Conservation (phyloP, 305 asterid genomes). For the Solanum chacoense region DNA sequence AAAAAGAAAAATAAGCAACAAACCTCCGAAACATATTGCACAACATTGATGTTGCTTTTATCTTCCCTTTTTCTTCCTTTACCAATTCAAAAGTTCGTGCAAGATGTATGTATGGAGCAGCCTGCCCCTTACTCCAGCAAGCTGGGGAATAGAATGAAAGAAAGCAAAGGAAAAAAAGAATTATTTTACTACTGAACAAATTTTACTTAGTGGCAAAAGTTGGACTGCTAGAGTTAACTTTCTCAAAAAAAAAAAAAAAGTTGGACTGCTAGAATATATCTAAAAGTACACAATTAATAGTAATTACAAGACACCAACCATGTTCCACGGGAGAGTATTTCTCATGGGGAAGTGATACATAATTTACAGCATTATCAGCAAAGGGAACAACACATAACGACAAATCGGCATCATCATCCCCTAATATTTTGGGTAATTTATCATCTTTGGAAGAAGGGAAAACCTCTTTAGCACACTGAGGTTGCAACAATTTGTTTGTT, state of each 20-base stretch:
- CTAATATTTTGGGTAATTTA: conserved; percentile 20
- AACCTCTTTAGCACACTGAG: conserved; percentile 22
- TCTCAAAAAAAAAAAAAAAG: too few relatives aligned
- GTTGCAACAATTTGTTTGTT: conserved; percentile 18
- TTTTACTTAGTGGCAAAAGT: conserved; percentile 7
- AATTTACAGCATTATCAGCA: conserved; percentile 25
- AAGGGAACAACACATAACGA: conserved; percentile 18
- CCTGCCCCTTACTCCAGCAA: conserved; percentile 83
- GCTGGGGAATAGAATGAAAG: conserved; percentile 38
- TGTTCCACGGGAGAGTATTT: conserved; percentile 57
- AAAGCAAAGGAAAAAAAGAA: neutral
- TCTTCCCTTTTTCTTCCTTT: conserved; percentile 83
- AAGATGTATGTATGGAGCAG: conserved; percentile 74
- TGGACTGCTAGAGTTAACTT: neutral
- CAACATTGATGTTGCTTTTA: conserved; percentile 66
- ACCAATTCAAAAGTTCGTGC: conserved; percentile 76
- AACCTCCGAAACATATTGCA: conserved; percentile 97
- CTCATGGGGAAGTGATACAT: conserved; percentile 59
- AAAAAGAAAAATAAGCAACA: neutral
- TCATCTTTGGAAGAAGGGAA: conserved; percentile 26
- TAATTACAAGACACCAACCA: conserved; percentile 39
- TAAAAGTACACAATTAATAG: neutral
- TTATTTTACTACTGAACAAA: neutral
- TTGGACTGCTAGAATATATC: neutral
- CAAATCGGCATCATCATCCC: conserved; percentile 28